Conservation (phyloP, 768 basidiomycete genomes). For the Amanita pallidorosea region DNA sequence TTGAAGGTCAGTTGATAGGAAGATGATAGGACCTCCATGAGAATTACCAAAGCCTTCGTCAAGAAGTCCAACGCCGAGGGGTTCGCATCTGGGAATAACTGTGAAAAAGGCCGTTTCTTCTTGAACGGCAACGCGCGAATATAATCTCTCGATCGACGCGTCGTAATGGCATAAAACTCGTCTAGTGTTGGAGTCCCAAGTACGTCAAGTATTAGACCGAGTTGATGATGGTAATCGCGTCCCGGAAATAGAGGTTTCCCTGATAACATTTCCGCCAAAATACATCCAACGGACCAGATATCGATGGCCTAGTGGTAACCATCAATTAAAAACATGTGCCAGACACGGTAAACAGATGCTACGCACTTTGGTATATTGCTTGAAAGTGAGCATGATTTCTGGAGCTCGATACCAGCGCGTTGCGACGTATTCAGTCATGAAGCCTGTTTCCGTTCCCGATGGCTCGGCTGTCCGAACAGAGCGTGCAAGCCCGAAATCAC, state of each 20-base stretch:
- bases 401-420: conserved; percentile 99
- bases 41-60: conserved; percentile 65
- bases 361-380: conserved; percentile 86
- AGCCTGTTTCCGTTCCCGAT: conserved; percentile 73
- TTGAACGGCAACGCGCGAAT: conserved; percentile 91
- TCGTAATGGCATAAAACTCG: conserved; percentile 96
- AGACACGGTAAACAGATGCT: conserved; percentile 11
- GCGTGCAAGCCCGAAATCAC: conserved; percentile 93
- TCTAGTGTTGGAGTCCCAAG: conserved; percentile 95
- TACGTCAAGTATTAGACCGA: conserved; percentile 91
- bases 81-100: conserved; percentile 86
- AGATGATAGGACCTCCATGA: conserved; percentile 10
- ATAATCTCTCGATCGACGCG: conserved; percentile 86
- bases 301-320: conserved; percentile 54
- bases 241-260: conserved; percentile 97
- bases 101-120: conserved; percentile 72
- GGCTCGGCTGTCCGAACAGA: conserved; percentile 81
- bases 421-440: conserved; percentile 97
- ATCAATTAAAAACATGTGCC: conserved; percentile 2
- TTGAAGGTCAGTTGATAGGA: not conserved
- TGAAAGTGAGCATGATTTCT: conserved; percentile 99
- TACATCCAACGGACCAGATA: conserved; percentile 82
- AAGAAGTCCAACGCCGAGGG: conserved; percentile 58
- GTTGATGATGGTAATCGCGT: conserved; percentile 92
- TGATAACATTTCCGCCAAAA: conserved; percentile 94